These are phyloP conservation scores for Lactarius quietus DNA, from an alignment of 768 basidiomycete species.

Conservation along the genomic window DNA sequence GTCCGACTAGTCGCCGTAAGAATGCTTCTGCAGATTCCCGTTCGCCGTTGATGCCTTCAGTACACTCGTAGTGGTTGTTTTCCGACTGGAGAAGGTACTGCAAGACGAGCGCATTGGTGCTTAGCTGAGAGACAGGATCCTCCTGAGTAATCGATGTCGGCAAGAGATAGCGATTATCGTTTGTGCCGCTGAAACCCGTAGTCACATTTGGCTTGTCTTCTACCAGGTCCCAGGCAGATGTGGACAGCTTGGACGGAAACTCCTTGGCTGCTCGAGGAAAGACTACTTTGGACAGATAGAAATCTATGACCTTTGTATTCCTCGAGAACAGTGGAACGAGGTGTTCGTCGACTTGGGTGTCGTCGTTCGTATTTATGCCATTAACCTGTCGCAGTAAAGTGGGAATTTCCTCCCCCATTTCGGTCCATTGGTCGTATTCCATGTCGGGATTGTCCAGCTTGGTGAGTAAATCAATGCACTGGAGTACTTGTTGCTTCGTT, in stretches of 20 bases:
- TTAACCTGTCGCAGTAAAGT: constrained; percentile 31
- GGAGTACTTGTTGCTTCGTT: constrained; percentile 35
- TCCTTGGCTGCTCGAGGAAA: constrained; percentile 50
- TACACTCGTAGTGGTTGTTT: constrained; percentile 36
- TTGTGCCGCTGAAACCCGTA: constrained; percentile 55
- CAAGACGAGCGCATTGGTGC: constrained; percentile 48
- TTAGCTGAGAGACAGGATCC: constrained; percentile 36
- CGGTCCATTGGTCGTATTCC: constrained; percentile 43
- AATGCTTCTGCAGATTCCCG: constrained; percentile 27
- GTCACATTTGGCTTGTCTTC: constrained; percentile 35
- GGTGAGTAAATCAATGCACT: constrained; percentile 38
- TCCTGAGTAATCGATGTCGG: constrained; percentile 36
- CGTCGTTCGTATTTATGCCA: constrained; percentile 45
- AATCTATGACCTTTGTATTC: constrained; percentile 42
- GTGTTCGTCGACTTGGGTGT: constrained; percentile 29
- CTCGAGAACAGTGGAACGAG: constrained; percentile 36
- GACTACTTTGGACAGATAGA: constrained; percentile 45
- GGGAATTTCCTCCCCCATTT: constrained; percentile 30
- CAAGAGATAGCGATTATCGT: constrained; percentile 40
- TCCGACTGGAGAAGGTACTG: constrained; percentile 37
- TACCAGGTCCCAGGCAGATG: constrained; percentile 52
- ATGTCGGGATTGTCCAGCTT: constrained; percentile 40
- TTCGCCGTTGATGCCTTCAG: constrained; percentile 8
- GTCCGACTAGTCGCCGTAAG: constrained; percentile 34
- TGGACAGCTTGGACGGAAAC: constrained; percentile 44